These are phyloP conservation scores for Alternaria triticimaculans DNA, from an alignment of 2,329 filamentous ascomycete genomes.

Conservation along the genomic window DNA sequence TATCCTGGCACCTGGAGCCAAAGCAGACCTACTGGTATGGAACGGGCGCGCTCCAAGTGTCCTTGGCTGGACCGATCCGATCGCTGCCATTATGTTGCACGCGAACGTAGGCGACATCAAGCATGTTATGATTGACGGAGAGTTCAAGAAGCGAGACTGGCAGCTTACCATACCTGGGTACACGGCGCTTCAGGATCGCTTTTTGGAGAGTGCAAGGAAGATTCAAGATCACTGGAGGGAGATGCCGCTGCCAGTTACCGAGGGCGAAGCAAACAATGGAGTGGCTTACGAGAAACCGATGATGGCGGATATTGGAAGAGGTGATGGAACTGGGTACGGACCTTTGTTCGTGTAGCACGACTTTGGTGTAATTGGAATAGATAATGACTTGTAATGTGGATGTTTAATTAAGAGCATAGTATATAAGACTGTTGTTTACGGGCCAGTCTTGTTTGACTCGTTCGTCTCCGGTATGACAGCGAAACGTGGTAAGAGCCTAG, in stretches of 20 bases:
- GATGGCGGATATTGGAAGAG: conserved; percentile 6
- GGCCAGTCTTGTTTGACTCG: neutral
- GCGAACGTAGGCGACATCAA: conserved; percentile 60
- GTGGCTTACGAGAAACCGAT: neutral
- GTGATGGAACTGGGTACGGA: conserved; percentile 10
- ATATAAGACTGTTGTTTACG: neutral
- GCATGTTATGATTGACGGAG: conserved; percentile 59
- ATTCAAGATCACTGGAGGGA: conserved; percentile 27
- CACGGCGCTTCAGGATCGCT: conserved; percentile 21
- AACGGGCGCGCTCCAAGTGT: conserved; percentile 58
- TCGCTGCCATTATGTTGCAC: conserved; percentile 64
- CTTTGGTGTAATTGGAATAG: neutral
- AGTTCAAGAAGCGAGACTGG: conserved; percentile 57
- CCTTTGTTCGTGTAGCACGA: neutral
- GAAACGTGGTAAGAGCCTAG: neutral
- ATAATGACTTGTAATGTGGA: neutral
- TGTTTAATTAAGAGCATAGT: neutral
- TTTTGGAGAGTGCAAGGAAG: conserved; percentile 25
- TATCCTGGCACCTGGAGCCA: conserved; percentile 57
- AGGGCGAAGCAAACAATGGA: neutral
- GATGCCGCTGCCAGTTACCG: conserved; percentile 7
- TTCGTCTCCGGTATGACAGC: neutral
- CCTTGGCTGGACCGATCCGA: conserved; percentile 62
- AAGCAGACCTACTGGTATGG: conserved; percentile 63
- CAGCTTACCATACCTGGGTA: conserved; percentile 37